These are phyloP conservation scores for Syncephalastrum monosporum DNA, from an alignment of 371 early-diverging fungal species.

Conservation along the genomic window DNA sequence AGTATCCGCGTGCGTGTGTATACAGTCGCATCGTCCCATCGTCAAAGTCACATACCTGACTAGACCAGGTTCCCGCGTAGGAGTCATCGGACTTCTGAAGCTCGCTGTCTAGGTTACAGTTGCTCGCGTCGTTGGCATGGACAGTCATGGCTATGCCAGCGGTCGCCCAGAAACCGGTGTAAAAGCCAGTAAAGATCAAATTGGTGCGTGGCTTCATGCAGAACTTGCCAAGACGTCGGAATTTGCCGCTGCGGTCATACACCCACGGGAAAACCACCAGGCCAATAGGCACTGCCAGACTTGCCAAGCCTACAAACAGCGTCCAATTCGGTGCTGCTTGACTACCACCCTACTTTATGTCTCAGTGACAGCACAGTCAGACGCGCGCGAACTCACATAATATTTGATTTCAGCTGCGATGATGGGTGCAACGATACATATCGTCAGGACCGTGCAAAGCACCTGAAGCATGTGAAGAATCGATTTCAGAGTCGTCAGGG, in stretches of 20 bases:
- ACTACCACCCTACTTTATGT: slow-evolving; percentile 27
- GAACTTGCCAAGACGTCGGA: slow-evolving; percentile 33
- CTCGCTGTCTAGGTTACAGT: slow-evolving; percentile 25
- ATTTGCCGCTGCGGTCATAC: slow-evolving; percentile 28
- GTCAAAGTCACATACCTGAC: slow-evolving; percentile 30
- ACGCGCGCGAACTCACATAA: slow-evolving; percentile 23
- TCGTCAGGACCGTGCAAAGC: slow-evolving; percentile 22
- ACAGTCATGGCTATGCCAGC: slow-evolving; percentile 42
- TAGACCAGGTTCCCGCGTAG: slow-evolving; percentile 32
- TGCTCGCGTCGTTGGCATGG: slow-evolving; percentile 24
- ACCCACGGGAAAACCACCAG: slow-evolving; percentile 36
- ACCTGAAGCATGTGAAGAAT: slow-evolving; percentile 29
- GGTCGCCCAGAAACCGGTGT: slow-evolving; percentile 34
- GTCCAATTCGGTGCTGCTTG: slow-evolving; percentile 41
- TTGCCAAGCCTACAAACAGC: slow-evolving; percentile 22
- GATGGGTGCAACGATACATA: slow-evolving; percentile 33
- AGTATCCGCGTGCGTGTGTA: neutral
- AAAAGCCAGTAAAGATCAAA: slow-evolving; percentile 37
- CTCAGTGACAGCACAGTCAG: neutral
- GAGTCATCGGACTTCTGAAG: slow-evolving; percentile 10
- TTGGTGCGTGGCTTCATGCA: slow-evolving; percentile 38
- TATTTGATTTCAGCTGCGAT: slow-evolving; percentile 31
- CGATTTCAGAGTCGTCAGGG: slow-evolving; percentile 25
- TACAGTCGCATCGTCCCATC: too few relatives aligned
- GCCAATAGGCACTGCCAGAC: slow-evolving; percentile 24